Percentiles rank a stretch among this genome's conserved stretches.
These are phyloP conservation scores for Eimeria mitis DNA, from an alignment of 169 alveolate species.

Conservation along the genomic window DNA sequence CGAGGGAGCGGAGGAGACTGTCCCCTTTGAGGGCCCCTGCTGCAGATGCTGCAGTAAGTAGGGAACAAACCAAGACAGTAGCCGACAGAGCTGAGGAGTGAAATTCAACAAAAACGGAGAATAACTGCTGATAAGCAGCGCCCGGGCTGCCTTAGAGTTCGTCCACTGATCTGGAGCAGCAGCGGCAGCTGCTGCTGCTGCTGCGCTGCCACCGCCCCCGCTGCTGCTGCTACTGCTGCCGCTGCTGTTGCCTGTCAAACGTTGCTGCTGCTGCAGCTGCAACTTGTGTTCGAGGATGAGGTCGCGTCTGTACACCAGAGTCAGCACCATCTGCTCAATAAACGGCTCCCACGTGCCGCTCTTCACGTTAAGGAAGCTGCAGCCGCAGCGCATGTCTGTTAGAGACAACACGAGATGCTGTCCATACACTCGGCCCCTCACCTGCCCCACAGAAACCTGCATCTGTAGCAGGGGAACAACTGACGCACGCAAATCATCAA, in stretches of 20 bases:
- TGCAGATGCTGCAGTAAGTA: conserved; percentile 85
- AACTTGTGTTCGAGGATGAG: conserved; percentile 20
- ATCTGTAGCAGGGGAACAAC: conserved; percentile 90
- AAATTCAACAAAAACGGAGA: conserved; percentile 88
- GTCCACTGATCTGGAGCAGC: conserved; percentile 84
- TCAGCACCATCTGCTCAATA: conserved; percentile 37
- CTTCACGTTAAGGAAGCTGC: conserved; percentile 56
- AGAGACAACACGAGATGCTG: conserved; percentile 46
- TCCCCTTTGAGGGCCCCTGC: conserved; percentile 17
- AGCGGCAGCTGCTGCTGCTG: conserved; percentile 45
- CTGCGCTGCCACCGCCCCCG: conserved; percentile 15
- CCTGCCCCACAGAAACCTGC: conserved; percentile 82
- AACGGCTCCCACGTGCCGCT: conserved; percentile 82
- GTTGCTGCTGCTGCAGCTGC: conserved; percentile 68
- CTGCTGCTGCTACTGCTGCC: conserved; percentile 20
- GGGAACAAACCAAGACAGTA: conserved; percentile 89
- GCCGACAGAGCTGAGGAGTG: conserved; percentile 91
- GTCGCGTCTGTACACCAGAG: conserved; percentile 70
- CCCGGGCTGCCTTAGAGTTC: conserved; percentile 86
- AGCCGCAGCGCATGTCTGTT: conserved; percentile 41
- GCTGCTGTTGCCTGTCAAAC: conserved; percentile 43
- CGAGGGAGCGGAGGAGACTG: conserved; percentile 27
- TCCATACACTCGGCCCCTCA: conserved; percentile 41
- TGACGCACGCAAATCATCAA: conserved; percentile 89
- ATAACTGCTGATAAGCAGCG: conserved; percentile 86